These are phyloP conservation scores for Medakamo hakoo DNA, from an alignment of 139 green algal species.

Conservation along the genomic window DNA sequence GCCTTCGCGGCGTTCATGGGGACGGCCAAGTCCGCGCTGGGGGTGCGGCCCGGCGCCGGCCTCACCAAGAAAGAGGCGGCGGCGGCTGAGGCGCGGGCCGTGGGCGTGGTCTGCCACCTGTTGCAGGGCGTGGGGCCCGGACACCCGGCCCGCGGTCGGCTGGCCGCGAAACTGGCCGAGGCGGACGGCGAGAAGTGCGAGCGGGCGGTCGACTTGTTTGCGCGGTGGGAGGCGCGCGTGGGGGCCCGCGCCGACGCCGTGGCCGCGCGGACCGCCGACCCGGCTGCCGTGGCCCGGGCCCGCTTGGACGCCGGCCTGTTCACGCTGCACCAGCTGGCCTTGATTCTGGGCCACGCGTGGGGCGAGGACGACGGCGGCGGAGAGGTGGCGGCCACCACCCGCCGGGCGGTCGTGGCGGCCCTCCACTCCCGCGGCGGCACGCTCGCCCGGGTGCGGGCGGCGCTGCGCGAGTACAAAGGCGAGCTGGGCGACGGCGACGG, in stretches of 20 bases:
- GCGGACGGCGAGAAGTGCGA: slow-evolving; percentile 25
- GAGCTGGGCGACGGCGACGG: too few relatives aligned
- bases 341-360: slow-evolving; percentile 62
- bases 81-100: slow-evolving; percentile 44
- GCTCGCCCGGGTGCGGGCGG: slow-evolving; percentile 32
- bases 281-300: slow-evolving; percentile 37
- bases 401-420: slow-evolving; percentile 45
- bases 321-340: slow-evolving; percentile 53
- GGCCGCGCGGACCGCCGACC: slow-evolving; percentile 64
- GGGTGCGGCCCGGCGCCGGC: not conserved
- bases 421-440: slow-evolving; percentile 57
- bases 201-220: not conserved
- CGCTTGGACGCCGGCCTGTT: slow-evolving; percentile 62
- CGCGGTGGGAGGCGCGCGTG: slow-evolving; percentile 20
- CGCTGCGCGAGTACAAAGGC: slow-evolving; percentile 38
- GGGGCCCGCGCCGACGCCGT: slow-evolving; percentile 47
- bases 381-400: too few relatives aligned
- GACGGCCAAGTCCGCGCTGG: slow-evolving; percentile 36
- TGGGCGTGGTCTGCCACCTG: slow-evolving; percentile 71
- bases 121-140: slow-evolving; percentile 7
- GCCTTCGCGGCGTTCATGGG: slow-evolving; percentile 94
- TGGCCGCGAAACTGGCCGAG: slow-evolving; percentile 93
- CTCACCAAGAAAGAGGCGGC: slow-evolving; percentile 17
- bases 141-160: not conserved
- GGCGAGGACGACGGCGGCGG: slow-evolving; percentile 35